These are phyloP conservation scores for Ascosphaera apis DNA, from an alignment of 2,329 filamentous ascomycete genomes.

Conservation along the genomic window DNA sequence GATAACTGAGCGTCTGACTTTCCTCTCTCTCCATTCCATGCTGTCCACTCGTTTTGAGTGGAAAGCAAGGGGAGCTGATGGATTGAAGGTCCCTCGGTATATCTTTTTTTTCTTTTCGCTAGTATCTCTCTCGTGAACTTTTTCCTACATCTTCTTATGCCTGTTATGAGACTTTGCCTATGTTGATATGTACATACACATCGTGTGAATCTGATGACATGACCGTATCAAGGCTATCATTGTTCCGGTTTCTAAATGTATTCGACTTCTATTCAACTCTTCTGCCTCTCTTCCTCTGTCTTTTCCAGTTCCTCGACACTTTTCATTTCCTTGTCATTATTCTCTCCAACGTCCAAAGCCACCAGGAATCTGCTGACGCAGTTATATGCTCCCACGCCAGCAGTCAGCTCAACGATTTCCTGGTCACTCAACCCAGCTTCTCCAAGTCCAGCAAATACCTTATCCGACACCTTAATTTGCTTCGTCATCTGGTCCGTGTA, in stretches of 20 bases:
- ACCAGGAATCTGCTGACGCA: conserved; percentile 72
- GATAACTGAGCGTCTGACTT: not conserved
- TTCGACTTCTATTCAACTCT: not conserved
- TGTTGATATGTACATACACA: no score
- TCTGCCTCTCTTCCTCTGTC: conserved; percentile 6
- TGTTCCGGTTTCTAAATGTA: no score
- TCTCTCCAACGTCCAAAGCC: conserved; percentile 42
- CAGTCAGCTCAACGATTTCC: conserved; percentile 64
- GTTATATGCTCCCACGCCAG: conserved; percentile 72
- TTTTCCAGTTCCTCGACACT: conserved; percentile 44
- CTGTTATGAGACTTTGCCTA: no score
- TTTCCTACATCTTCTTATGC: not conserved
- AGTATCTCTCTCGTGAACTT: no score
- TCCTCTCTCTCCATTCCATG: not conserved
- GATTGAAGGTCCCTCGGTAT: no score
- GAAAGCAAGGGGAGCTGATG: no score
- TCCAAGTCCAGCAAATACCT: conserved; percentile 36
- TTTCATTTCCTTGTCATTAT: conserved; percentile 31
- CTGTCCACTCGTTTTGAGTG: not conserved
- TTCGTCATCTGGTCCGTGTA: conserved; percentile 71
- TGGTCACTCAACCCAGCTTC: conserved; percentile 39
- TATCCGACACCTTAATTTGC: conserved; percentile 43
- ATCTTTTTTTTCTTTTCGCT: no score
- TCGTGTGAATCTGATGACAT: no score
- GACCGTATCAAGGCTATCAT: no score